These are phyloP conservation scores for Clonostachys chloroleuca DNA, from an alignment of 2,329 filamentous ascomycete species.

Conservation along the genomic window DNA sequence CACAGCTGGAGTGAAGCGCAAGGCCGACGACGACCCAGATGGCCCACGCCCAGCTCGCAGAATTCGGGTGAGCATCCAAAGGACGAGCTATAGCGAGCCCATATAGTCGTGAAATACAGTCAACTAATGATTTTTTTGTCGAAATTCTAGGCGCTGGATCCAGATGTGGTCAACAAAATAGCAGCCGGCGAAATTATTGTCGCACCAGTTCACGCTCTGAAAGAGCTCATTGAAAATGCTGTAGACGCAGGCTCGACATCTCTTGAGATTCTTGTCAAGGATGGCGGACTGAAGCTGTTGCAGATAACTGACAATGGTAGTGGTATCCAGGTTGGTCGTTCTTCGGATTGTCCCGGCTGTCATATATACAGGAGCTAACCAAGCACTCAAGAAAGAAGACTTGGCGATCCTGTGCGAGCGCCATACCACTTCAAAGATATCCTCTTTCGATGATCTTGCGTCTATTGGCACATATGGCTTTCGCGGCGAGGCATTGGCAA, in stretches of 20 bases:
- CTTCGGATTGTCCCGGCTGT: neutral
- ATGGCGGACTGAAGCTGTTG: slow-evolving; percentile 88
- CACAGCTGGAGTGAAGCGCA: slow-evolving; percentile 40
- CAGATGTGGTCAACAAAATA: slow-evolving; percentile 97
- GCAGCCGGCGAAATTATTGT: slow-evolving; percentile 98
- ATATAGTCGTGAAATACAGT: neutral
- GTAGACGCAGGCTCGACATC: slow-evolving; percentile 95
- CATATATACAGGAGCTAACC: neutral
- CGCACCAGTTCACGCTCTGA: slow-evolving; percentile 90
- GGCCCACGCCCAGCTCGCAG: slow-evolving; percentile 35
- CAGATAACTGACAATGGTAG: slow-evolving; percentile 98
- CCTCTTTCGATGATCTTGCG: slow-evolving; percentile 85
- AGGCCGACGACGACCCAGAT: slow-evolving; percentile 31
- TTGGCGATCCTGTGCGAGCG: slow-evolving; percentile 88
- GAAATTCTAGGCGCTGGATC: slow-evolving; percentile 66
- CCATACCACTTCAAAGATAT: slow-evolving; percentile 95
- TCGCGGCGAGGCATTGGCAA: slow-evolving; percentile 89
- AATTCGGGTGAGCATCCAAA: slow-evolving; percentile 38
- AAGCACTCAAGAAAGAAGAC: slow-evolving; percentile 69
- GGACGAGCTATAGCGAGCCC: neutral
- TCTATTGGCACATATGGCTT: slow-evolving; percentile 97
- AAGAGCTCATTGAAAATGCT: slow-evolving; percentile 94
- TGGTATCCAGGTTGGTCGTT: slow-evolving; percentile 74
- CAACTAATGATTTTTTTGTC: neutral
- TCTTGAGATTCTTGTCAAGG: slow-evolving; percentile 87